A percentile compares a stretch with the other conserved stretches of the same genome.
phyloP scores from a whole-genome alignment of 148 eudicot species.

The Camellia lanceoleosa region DNA sequence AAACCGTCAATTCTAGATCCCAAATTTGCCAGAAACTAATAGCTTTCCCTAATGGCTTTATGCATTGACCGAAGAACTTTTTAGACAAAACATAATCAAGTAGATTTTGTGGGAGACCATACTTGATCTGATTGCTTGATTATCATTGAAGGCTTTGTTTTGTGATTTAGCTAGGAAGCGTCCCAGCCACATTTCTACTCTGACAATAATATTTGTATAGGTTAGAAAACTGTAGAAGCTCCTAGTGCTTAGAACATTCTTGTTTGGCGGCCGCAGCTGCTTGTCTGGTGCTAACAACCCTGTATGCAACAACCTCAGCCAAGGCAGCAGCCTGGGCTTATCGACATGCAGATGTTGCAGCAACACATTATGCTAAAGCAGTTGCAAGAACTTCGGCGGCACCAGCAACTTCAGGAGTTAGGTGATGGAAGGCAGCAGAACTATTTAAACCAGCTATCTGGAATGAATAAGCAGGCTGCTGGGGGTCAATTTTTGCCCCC shows the following conservation, averaged over 20 bases:
- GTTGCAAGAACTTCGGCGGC: conserved; percentile 58
- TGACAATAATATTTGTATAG: background rate
- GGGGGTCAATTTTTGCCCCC: conserved; percentile 29
- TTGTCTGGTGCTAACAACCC: background rate
- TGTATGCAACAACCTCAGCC: conserved; percentile 31
- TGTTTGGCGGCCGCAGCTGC: background rate
- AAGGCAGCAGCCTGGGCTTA: conserved; percentile 33
- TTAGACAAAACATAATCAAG: background rate
- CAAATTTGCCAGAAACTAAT: background rate
- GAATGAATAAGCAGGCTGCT: conserved; percentile 26
- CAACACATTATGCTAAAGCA: conserved; percentile 53
- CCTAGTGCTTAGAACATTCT: background rate
- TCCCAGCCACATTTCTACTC: background rate
- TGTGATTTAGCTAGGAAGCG: background rate
- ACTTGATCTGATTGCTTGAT: background rate
- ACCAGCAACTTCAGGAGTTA: conserved; percentile 48
- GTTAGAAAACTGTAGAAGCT: conserved; percentile 8
- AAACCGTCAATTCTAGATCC: background rate
- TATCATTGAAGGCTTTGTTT: background rate
- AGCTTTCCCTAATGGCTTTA: background rate
- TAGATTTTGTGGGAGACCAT: background rate
- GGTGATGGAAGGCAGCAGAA: conserved; percentile 39
- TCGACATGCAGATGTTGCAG: conserved; percentile 48
- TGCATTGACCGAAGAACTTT: background rate
- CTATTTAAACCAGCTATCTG: conserved; percentile 36